A percentile compares a stretch with the other conserved stretches of the same genome.
Evolutionary conservation across 2,329 filamentous ascomycete genomes (phyloP).

Genomic region (Fusarium concolor): DNA sequence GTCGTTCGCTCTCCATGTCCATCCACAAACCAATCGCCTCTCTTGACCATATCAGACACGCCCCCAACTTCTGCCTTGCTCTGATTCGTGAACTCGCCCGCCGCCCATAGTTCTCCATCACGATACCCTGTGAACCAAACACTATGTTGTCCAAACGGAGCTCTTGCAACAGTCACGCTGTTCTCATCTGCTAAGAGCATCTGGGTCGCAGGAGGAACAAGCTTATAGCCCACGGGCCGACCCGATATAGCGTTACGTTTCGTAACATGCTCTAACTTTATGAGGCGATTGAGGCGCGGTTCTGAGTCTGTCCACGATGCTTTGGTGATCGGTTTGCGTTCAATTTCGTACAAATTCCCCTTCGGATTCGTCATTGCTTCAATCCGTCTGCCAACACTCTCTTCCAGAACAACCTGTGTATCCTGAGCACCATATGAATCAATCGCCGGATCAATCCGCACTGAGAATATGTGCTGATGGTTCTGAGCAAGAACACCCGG

Average conservation of each 20-base stretch:
- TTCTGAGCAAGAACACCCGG: constrained; percentile 74
- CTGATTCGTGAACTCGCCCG: constrained; percentile 64
- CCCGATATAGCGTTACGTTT: constrained; percentile 61
- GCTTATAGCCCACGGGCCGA: constrained; percentile 63
- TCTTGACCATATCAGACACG: constrained; percentile 59
- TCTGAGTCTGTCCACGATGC: constrained; percentile 65
- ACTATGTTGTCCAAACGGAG: constrained; percentile 58
- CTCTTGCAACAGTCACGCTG: constrained; percentile 57
- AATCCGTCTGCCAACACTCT: constrained; percentile 51
- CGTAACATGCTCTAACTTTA: constrained; percentile 61
- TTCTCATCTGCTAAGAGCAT: constrained; percentile 57
- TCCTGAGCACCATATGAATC: constrained; percentile 55
- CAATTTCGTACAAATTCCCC: constrained; percentile 70
- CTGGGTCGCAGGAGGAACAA: constrained; percentile 59
- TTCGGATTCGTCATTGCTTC: constrained; percentile 67
- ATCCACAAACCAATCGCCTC: constrained; percentile 60
- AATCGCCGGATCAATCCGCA: constrained; percentile 73
- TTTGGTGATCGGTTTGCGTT: constrained; percentile 56
- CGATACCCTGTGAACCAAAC: constrained; percentile 62
- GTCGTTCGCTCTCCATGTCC: constrained; percentile 19
- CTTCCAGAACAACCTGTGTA: constrained; percentile 62
- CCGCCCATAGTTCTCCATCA: constrained; percentile 63
- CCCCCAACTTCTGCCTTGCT: constrained; percentile 59
- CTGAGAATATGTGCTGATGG: constrained; percentile 75
- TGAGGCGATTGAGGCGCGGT: constrained; percentile 61